phyloP scores from a whole-genome alignment of 2,329 filamentous ascomycete species.

The Aspergillus ochraceoroseus region DNA sequence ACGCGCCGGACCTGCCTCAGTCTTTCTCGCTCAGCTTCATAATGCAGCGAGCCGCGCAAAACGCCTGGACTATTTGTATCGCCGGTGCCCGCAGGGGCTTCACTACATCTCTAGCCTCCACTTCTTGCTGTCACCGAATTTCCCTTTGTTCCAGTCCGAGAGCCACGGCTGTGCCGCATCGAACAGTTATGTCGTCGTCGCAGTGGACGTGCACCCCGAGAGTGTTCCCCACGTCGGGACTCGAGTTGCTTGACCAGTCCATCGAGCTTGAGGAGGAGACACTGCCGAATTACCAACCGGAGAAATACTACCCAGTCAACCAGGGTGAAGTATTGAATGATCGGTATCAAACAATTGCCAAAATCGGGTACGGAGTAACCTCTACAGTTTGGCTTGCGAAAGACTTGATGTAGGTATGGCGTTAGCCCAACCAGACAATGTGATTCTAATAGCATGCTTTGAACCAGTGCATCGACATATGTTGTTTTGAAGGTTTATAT shows the following conservation, averaged over 20 bases:
- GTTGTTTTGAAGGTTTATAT: constrained; percentile 23
- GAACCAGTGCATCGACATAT: constrained; percentile 16
- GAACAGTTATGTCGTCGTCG: constrained; percentile 12
- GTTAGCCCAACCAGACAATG: constrained; percentile 11
- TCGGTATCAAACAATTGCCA: constrained; percentile 24
- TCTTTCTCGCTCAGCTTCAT: constrained; percentile 5
- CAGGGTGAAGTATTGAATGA: constrained; percentile 19
- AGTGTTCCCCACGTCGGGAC: neutral
- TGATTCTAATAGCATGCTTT: constrained; percentile 6
- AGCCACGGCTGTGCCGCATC: constrained; percentile 10
- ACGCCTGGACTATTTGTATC: constrained; percentile 4
- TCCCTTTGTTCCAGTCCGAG: constrained; percentile 5
- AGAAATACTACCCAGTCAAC: constrained; percentile 21
- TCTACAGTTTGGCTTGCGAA: constrained; percentile 27
- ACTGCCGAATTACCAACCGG: neutral
- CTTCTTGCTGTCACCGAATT: constrained; percentile 4
- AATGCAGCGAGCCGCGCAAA: constrained; percentile 7
- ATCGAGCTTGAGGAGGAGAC: constrained; percentile 2
- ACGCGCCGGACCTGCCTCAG: neutral
- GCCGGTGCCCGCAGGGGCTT: constrained; percentile 5
- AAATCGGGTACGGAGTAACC: constrained; percentile 25
- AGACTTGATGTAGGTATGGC: constrained; percentile 18
- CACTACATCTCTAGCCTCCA: constrained; percentile 4
- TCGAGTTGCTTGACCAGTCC: neutral
- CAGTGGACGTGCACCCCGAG: constrained; percentile 8